Conservation (phyloP, 225 moss, liverwort and hornwort genomes). For the Physcomitrium patens region DNA sequence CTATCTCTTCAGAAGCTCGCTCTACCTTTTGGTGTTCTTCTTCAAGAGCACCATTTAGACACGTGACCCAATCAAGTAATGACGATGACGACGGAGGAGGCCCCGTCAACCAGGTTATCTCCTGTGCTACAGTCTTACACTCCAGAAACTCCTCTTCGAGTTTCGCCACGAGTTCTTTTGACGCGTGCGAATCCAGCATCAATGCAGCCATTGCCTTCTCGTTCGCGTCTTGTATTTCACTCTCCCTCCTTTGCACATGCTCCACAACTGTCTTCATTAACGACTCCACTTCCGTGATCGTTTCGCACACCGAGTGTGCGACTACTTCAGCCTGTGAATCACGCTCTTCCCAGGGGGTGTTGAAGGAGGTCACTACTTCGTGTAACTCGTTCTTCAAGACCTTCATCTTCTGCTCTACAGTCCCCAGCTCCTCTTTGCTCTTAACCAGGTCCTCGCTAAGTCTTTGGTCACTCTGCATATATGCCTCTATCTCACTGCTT, state of each 20-base stretch:
- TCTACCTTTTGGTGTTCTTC: slow-evolving; percentile 40
- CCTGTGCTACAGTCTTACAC: slow-evolving; percentile 26
- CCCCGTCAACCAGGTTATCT: slow-evolving; percentile 27
- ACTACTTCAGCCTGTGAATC: slow-evolving; percentile 36
- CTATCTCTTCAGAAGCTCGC: slow-evolving; percentile 40
- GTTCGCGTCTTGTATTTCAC: slow-evolving; percentile 46
- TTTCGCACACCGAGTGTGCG: slow-evolving; percentile 45
- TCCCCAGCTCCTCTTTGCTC: slow-evolving; percentile 41
- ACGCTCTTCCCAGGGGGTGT: slow-evolving; percentile 34
- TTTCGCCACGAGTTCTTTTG: slow-evolving; percentile 33
- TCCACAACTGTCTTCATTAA: slow-evolving; percentile 45
- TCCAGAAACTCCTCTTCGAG: slow-evolving; percentile 33
- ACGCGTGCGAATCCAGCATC: slow-evolving; percentile 36
- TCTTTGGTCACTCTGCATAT: slow-evolving; percentile 41
- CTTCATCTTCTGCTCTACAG: slow-evolving; percentile 53
- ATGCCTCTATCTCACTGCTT: slow-evolving; percentile 39
- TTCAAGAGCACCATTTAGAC: slow-evolving; percentile 47
- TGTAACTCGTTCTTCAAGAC: slow-evolving; percentile 50
- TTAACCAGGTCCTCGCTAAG: slow-evolving; percentile 52
- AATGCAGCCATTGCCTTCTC: slow-evolving; percentile 33
- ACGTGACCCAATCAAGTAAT: slow-evolving; percentile 38
- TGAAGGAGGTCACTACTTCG: slow-evolving; percentile 52
- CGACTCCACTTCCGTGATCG: slow-evolving; percentile 50
- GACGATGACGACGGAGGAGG: slow-evolving; percentile 31
- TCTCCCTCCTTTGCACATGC: slow-evolving; percentile 44